Base-by-base conservation (phyloP, 176 grass and related monocot species). In the Pontederia paniculata region DNA sequence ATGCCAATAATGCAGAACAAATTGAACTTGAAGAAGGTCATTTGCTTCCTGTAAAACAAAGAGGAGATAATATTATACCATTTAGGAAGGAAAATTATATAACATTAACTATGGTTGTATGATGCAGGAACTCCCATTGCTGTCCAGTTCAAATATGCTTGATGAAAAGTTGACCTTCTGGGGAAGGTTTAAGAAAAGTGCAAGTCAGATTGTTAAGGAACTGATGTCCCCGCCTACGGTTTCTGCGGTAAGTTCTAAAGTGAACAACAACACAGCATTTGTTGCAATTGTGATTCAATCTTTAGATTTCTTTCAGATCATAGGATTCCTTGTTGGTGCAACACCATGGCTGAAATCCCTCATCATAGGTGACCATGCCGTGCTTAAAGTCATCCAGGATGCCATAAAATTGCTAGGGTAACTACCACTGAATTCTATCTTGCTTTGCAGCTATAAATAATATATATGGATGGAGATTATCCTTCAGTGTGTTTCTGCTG, bases 91-190 rank as follows among this genome's bases (percentile, higher is more conserved):
- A 22, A 17, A 44, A 51, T 7, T 8, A 43, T 18, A 19, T 15
- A 37, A n/a, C 7, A 6, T 37, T 37, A 37, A 37, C 7, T 2
- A 37, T 60, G 47, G 22, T 23, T 44, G 20, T 2, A 15, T 55
- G 17, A 57, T 82, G 69, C 69, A 97, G 93, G 78, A 57, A 16
- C 46, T 60, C 9, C 80, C 93, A 42, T 66, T 97, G 6, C 60
- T 88, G 49, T 52, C 84, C 53, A 75, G 77, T 18, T 63, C 68
- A 23, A 80, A 64, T 53, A 19, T 41, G 2, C 67, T 50, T 17
- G 44, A 46, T 10, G 55, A 79, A 9, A 52, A 23, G 21, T 80
- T 76, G 58, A 82, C 71, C 37, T 74, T 87, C 42, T 97, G 74
- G 69, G 56, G 55, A 14, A 97, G 68, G 21, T 23, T 79, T 14